Percentiles rank a stretch among this genome's conserved stretches.
phyloP scores from a whole-genome alignment of 495 filamentous ascomycete species.

The Penicillium lividum region DNA sequence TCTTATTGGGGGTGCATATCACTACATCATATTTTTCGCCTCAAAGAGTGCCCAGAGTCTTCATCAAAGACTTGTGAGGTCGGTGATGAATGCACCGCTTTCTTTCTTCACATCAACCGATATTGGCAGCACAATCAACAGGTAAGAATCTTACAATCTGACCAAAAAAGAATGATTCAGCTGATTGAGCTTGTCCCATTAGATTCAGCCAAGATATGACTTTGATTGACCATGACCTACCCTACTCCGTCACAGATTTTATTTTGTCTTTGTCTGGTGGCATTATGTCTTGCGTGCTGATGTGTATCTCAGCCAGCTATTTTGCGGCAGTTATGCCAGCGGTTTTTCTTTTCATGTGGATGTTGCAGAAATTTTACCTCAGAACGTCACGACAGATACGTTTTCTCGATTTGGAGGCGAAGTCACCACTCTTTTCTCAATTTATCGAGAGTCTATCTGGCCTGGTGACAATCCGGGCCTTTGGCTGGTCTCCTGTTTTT shows the following conservation, averaged over 20 bases:
- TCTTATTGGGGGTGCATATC: conserved; percentile 5
- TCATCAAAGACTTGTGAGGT: neutral
- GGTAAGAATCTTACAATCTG: neutral
- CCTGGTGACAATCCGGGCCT: conserved; percentile 50
- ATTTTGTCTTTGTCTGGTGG: neutral
- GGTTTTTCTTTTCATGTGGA: conserved; percentile 5
- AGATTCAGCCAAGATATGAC: conserved; percentile 18
- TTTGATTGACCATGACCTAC: conserved; percentile 13
- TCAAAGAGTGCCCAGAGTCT: neutral
- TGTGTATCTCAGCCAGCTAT: conserved; percentile 11
- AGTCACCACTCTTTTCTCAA: conserved; percentile 50
- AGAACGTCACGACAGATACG: conserved; percentile 62
- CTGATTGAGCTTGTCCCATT: neutral
- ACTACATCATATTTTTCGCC: conserved; percentile 2
- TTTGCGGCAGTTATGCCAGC: conserved; percentile 5
- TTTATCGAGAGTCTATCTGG: conserved; percentile 50
- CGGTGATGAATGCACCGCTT: conserved; percentile 11
- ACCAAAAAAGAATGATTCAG: neutral
- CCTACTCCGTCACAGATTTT: conserved; percentile 1
- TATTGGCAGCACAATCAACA: conserved; percentile 10
- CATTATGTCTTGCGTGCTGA: conserved; percentile 3
- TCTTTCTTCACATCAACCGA: conserved; percentile 13
- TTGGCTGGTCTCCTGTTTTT: conserved; percentile 40
- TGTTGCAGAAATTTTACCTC: conserved; percentile 52
- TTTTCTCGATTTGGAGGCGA: conserved; percentile 58